Evolutionary conservation across 2,329 filamentous ascomycete species (phyloP).

Genomic region (Aureobasidium musti): DNA sequence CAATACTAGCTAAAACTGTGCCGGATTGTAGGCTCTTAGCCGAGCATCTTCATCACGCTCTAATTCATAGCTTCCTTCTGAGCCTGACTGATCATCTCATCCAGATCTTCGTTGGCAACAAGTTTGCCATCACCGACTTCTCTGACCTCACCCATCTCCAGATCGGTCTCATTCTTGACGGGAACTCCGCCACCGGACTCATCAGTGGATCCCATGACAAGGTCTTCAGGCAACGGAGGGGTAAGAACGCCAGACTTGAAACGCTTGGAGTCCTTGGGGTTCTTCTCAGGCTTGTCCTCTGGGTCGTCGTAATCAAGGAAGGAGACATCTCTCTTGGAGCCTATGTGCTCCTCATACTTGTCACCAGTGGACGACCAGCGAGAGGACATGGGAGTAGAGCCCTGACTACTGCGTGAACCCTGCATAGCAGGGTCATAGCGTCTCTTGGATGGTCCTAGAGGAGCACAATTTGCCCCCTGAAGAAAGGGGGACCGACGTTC

Average conservation of each 20-base stretch:
- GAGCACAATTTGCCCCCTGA: constrained; percentile 21
- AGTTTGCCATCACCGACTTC: not conserved
- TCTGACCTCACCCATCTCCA: constrained; percentile 20
- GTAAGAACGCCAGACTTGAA: constrained; percentile 20
- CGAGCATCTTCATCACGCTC: no score
- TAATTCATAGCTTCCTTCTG: constrained; percentile 9
- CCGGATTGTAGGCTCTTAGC: not conserved
- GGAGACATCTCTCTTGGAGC: not conserved
- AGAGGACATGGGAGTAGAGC: not conserved
- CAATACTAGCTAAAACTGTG: constrained; percentile 5
- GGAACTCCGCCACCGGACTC: not conserved
- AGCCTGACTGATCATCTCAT: constrained; percentile 22
- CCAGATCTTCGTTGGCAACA: constrained; percentile 12
- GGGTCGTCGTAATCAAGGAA: constrained; percentile 21
- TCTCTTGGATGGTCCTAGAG: not conserved
- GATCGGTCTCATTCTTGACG: constrained; percentile 2
- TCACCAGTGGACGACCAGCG: not conserved
- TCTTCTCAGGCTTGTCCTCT: not conserved
- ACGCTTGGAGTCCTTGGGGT: not conserved
- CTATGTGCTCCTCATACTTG: not conserved
- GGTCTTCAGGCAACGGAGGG: constrained; percentile 12
- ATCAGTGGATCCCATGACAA: not conserved
- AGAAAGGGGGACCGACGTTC: not conserved
- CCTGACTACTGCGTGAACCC: not conserved
- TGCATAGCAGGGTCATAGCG: constrained; percentile 1